Base-by-base conservation (phyloP, 805 yeast genomes). In the Lipomyces chichibuensis region DNA sequence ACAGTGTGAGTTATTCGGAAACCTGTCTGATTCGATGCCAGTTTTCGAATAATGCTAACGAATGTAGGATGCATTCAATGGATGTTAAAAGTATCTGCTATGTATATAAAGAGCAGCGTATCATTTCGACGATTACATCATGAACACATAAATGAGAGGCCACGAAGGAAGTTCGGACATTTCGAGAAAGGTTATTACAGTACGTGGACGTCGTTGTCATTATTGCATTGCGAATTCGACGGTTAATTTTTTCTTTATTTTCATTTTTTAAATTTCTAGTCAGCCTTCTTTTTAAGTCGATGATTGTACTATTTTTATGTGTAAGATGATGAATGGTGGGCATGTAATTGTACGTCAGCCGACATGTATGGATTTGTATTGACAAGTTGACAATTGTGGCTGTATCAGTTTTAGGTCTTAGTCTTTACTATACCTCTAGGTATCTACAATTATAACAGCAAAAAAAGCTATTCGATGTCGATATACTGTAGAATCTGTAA, bases 141-240 rank as follows among this genome's bases (percentile, higher is more conserved):
- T 43, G 49, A 43, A n/a, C 20, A 43, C 11, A 43, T 17, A 17
- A 17, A 43, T 43, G 23, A n/a, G n/a, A 39, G 32, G 14, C 49
- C 49, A 43, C 5, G 49, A n/a, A n/a, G 23, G 20, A 43, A 43
- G n/a, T 9, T n/a, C 13, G 20, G 11, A 43, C 23, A 43, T 43
- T 43, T n/a, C 23, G 23, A 43, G 49, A n/a, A 37, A 43, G 20
- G 49, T 43, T 43, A 43, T 43, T 7, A n/a, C 3, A 17, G 49
- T 7, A 43, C 20, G 49, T 43, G 49, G 49, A n/a, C 25, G 23
- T 37, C 43, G 43, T 37, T 37, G 43, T 37, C 20, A 43, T 43
- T 43, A 43, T 43, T 43, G 49, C 49, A 43, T 43, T 43, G 49
- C 49, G 49, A 43, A 43, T 43, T 43, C 49, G 49, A 43, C 49